Conservation (phyloP, 177 flowering plant species). For the Telopea speciosissima region DNA sequence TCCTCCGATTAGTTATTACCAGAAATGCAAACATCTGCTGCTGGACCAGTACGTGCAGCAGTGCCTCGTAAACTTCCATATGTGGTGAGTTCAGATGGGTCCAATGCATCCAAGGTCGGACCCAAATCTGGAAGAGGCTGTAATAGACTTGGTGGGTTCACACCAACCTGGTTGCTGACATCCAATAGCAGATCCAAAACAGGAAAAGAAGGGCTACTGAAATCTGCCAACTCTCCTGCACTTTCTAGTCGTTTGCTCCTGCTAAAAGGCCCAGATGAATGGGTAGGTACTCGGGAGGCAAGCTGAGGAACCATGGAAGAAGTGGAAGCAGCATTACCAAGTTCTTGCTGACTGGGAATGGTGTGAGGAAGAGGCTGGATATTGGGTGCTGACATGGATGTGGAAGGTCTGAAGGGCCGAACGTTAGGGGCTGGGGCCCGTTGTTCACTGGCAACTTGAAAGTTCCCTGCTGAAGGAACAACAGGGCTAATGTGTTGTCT, state of each 20-base stretch:
- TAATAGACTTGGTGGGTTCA: constrained; percentile 8
- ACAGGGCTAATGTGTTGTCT: constrained; percentile 29
- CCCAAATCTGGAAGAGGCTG: constrained; percentile 6
- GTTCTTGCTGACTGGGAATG: constrained; percentile 20
- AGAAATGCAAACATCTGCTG: constrained; percentile 41
- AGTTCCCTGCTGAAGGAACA: constrained; percentile 23
- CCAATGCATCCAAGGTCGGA: background rate
- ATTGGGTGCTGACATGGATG: constrained; percentile 17
- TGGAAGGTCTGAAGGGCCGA: constrained; percentile 37
- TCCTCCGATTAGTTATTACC: constrained; percentile 39
- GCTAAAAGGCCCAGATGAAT: constrained; percentile 9
- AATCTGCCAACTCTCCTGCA: constrained; percentile 9
- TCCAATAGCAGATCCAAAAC: constrained; percentile 19
- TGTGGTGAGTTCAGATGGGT: constrained; percentile 3
- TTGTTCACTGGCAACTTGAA: constrained; percentile 30
- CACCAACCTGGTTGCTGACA: constrained; percentile 14
- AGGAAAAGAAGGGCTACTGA: constrained; percentile 4
- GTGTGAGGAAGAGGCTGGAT: constrained; percentile 9
- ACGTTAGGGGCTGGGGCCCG: constrained; percentile 64
- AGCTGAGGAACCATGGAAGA: constrained; percentile 17
- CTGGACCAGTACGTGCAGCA: constrained; percentile 6
- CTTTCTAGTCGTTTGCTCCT: constrained; percentile 11
- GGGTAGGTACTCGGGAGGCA: constrained; percentile 5
- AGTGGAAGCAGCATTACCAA: constrained; percentile 8
- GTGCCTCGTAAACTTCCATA: constrained; percentile 7